Conservation (phyloP, 2,329 filamentous ascomycete genomes). For the Stachybotrys chartarum region DNA sequence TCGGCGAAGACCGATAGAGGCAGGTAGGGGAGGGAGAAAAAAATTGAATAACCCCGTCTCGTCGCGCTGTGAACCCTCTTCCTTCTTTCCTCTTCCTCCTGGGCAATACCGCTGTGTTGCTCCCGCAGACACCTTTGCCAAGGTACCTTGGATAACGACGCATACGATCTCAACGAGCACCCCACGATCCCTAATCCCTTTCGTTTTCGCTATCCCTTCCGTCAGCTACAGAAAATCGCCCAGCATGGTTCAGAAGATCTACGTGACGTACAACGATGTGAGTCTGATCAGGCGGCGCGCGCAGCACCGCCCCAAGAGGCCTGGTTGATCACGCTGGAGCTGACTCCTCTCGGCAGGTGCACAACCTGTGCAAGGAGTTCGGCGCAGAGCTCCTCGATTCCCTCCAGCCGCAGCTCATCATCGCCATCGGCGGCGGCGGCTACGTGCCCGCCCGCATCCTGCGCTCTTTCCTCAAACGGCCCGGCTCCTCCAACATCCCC, state of each 20-base stretch:
- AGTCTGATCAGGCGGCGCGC: conserved; percentile 19
- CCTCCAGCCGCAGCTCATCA: conserved; percentile 92
- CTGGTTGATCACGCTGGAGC: conserved; percentile 6
- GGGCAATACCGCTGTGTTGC: conserved; percentile 9
- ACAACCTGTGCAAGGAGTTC: conserved; percentile 90
- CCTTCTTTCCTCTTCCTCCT: conserved; percentile 8
- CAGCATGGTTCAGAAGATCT: conserved; percentile 78
- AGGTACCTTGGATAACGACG: not conserved
- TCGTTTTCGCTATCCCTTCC: conserved; percentile 8
- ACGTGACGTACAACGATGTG: conserved; percentile 90
- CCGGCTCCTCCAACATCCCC: conserved; percentile 85
- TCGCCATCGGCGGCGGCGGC: conserved; percentile 94
- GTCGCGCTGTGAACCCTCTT: not conserved
- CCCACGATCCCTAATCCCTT: not conserved
- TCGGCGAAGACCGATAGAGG: not conserved
- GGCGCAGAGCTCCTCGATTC: conserved; percentile 74
- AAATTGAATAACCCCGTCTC: not conserved
- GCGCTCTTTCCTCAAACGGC: conserved; percentile 90
- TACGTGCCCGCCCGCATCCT: conserved; percentile 97
- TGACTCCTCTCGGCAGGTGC: conserved; percentile 56
- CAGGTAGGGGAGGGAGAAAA: conserved; percentile 2
- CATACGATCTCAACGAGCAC: not conserved
- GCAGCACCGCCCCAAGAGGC: too few species aligned
- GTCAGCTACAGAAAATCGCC: conserved; percentile 8
- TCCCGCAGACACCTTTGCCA: conserved; percentile 1